Percentiles rank a stretch among this genome's conserved stretches.
These are phyloP conservation scores for Paraglomus brasilianum DNA, from an alignment of 192 early-diverging fungal species.

Conservation along the genomic window DNA sequence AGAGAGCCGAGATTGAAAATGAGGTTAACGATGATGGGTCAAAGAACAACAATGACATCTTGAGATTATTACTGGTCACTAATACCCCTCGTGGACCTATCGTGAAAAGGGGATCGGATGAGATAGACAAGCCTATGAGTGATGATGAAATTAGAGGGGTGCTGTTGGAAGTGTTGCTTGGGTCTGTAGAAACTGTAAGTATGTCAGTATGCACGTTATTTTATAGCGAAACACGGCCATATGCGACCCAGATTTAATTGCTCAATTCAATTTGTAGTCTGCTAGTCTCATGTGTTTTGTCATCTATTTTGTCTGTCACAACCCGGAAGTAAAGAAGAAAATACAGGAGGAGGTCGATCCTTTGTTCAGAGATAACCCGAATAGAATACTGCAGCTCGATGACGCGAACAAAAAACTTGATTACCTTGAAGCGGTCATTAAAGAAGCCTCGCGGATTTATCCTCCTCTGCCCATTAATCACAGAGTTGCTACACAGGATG, in stretches of 20 bases:
- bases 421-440: constrained; percentile 12
- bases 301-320: constrained; percentile 1
- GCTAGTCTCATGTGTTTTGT: constrained; percentile 22
- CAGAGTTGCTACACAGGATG: neutral
- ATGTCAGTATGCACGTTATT: neutral
- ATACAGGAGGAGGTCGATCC: constrained; percentile 12
- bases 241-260: neutral
- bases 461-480: neutral
- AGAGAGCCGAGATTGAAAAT: constrained; percentile 23
- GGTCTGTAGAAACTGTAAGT: constrained; percentile 18
- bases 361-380: neutral
- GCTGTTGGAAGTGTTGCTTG: constrained; percentile 13
- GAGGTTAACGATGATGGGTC: neutral
- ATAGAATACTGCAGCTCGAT: constrained; percentile 3
- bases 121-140: constrained; percentile 1
- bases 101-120: neutral
- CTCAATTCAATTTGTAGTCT: neutral
- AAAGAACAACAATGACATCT: neutral
- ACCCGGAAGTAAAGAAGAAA: constrained; percentile 16
- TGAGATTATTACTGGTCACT: constrained; percentile 18
- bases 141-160: constrained; percentile 19
- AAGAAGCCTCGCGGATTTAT: neutral
- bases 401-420: constrained; percentile 5
- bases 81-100: constrained; percentile 20
- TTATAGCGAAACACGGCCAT: neutral